These are phyloP conservation scores for Aspergillus melleus DNA, from an alignment of 2,329 filamentous ascomycete genomes.

Conservation along the genomic window DNA sequence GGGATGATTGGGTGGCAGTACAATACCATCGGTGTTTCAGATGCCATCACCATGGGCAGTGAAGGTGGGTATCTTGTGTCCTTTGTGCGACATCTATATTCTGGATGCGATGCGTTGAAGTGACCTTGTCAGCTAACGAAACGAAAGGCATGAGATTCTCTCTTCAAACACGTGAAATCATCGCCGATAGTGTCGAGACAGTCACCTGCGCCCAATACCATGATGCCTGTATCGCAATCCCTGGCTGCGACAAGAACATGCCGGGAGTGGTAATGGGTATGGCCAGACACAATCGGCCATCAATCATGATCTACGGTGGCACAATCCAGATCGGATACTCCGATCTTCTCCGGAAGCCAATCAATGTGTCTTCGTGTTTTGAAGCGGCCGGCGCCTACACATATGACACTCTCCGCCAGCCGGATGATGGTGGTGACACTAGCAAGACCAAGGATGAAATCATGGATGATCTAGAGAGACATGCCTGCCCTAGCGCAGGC, in stretches of 20 bases:
- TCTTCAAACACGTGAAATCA: constrained; percentile 84
- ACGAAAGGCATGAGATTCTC: constrained; percentile 86
- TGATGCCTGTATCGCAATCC: constrained; percentile 90
- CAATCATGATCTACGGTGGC: constrained; percentile 93
- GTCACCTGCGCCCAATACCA: constrained; percentile 90
- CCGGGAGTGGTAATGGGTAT: constrained; percentile 89
- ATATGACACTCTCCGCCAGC: constrained; percentile 72
- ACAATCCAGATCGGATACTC: constrained; percentile 88
- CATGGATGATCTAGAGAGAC: constrained; percentile 75
- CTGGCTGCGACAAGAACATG: constrained; percentile 98
- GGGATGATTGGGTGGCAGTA: constrained; percentile 95
- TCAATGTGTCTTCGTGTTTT: constrained; percentile 88
- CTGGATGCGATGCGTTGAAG: neutral
- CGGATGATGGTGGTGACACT: constrained; percentile 63
- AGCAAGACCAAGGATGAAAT: constrained; percentile 74
- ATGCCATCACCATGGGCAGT: constrained; percentile 93
- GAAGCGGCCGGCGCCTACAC: constrained; percentile 81
- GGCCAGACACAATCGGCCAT: constrained; percentile 85
- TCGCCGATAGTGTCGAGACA: constrained; percentile 91
- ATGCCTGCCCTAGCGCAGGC: constrained; percentile 76
- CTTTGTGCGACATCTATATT: neutral
- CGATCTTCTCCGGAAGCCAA: constrained; percentile 68
- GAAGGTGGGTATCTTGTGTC: constrained; percentile 60
- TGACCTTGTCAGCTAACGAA: constrained; percentile 14
- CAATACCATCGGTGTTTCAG: constrained; percentile 85